Conservation (phyloP, 2,329 filamentous ascomycete species). For the Pestalotiopsis sp. region DNA sequence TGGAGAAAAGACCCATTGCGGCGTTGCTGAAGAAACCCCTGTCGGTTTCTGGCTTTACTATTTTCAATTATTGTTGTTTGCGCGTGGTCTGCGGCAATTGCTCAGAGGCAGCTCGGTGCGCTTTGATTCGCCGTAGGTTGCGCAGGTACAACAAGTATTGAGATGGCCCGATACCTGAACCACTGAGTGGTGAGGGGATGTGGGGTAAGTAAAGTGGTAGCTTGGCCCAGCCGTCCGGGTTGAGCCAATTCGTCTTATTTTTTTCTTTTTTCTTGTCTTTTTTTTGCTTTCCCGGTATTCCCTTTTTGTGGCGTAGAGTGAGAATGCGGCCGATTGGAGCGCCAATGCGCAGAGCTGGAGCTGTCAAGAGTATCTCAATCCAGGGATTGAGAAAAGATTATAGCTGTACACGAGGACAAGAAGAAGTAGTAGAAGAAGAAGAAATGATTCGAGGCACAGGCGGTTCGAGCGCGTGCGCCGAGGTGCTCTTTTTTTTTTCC, state of each 20-base stretch:
- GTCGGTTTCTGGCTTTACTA: not conserved
- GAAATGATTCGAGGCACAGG: no score
- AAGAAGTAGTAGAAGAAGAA: no score
- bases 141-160: not conserved
- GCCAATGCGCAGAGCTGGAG: no score
- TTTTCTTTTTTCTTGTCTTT: not conserved
- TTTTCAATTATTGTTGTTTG: not conserved
- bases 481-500: no score
- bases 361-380: no score
- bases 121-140: conserved; percentile 7
- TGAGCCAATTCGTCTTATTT: not conserved
- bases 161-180: conserved; percentile 2
- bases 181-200: conserved; percentile 9
- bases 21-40: not conserved
- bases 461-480: no score
- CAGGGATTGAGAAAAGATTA: no score
- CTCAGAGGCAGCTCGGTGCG: not conserved
- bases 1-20: conserved; percentile 19
- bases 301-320: no score
- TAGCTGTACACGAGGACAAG: no score
- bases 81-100: not conserved
- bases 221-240: not conserved
- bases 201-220: conserved; percentile 10
- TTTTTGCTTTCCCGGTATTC: not conserved
- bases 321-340: no score